These are phyloP conservation scores for Pichia kluyveri DNA, from an alignment of 805 yeast species.

Conservation along the genomic window DNA sequence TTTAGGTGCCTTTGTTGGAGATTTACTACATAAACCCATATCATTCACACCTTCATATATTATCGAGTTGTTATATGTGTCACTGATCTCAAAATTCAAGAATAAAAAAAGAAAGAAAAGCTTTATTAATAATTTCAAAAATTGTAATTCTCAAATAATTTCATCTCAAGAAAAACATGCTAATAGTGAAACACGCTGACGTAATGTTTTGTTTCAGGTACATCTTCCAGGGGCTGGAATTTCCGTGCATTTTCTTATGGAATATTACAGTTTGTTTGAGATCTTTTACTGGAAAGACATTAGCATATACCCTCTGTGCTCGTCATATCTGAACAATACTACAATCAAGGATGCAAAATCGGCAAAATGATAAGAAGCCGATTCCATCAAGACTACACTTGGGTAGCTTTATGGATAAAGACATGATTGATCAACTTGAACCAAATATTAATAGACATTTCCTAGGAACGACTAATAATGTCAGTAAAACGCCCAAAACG, in stretches of 20 bases:
- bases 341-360: neutral
- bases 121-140: too few species aligned
- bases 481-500: neutral
- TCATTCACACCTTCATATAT: too few species aligned
- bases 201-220: conserved; percentile 34
- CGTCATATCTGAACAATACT: too few species aligned
- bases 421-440: neutral
- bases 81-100: too few species aligned
- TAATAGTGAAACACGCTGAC: neutral
- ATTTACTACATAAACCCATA: neutral
- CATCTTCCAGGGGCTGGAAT: conserved; percentile 21
- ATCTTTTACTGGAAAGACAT: too few species aligned
- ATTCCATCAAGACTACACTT: conserved; percentile 15
- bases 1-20: conserved; percentile 22
- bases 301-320: too few species aligned
- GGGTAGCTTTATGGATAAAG: conserved; percentile 12
- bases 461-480: neutral
- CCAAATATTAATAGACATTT: conserved; percentile 4
- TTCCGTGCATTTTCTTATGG: neutral
- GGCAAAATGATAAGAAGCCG: neutral
- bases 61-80: too few species aligned
- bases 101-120: too few species aligned
- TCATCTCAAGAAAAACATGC: too few species aligned
- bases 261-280: too few species aligned
- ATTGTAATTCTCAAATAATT: too few species aligned